These are phyloP conservation scores for Letharia lupina DNA, from an alignment of 495 filamentous ascomycete species.

Conservation along the genomic window DNA sequence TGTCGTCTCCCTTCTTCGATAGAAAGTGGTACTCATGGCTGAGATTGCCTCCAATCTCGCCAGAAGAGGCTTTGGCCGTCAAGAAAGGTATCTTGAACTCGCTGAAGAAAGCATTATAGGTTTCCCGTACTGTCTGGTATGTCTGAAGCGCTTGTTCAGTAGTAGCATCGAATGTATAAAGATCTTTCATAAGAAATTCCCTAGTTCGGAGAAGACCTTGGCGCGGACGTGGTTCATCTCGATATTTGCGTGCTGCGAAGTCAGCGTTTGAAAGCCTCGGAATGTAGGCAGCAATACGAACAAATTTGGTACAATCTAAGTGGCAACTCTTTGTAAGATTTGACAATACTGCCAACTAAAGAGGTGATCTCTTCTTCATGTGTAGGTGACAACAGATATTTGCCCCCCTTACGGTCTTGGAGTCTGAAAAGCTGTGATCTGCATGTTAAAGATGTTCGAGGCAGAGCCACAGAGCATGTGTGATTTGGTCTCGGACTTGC, in stretches of 20 bases:
- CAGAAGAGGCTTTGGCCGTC: slow-evolving; percentile 81
- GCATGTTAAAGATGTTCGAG: slow-evolving; percentile 1
- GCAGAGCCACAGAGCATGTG: slow-evolving; percentile 14
- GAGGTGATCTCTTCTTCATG: slow-evolving; percentile 95
- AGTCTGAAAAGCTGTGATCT: slow-evolving; percentile 63
- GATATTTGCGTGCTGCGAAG: slow-evolving; percentile 73
- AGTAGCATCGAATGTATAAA: slow-evolving; percentile 86
- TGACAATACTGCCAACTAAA: slow-evolving; percentile 62
- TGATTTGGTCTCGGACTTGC: slow-evolving; percentile 30
- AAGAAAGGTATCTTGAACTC: slow-evolving; percentile 79
- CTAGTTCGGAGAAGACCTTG: slow-evolving; percentile 83
- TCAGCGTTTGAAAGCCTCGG: slow-evolving; percentile 13
- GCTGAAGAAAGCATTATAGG: slow-evolving; percentile 67
- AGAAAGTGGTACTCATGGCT: slow-evolving; percentile 93
- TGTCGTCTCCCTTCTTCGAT: slow-evolving; percentile 77
- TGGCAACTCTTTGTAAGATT: slow-evolving; percentile 81
- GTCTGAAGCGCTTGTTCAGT: slow-evolving; percentile 59
- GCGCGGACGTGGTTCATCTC: slow-evolving; percentile 81
- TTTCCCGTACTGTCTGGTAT: slow-evolving; percentile 60
- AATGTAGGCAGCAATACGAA: slow-evolving; percentile 31
- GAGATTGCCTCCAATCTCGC: slow-evolving; percentile 86
- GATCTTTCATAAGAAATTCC: slow-evolving; percentile 97
- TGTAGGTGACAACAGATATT: slow-evolving; percentile 78
- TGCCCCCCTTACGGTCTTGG: slow-evolving; percentile 65
- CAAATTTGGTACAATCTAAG: slow-evolving; percentile 85